A percentile compares a stretch with the other conserved stretches of the same genome.
Evolutionary conservation across 352 stramenopile genomes (phyloP).

Genomic region (Phytophthora ohioensis): DNA sequence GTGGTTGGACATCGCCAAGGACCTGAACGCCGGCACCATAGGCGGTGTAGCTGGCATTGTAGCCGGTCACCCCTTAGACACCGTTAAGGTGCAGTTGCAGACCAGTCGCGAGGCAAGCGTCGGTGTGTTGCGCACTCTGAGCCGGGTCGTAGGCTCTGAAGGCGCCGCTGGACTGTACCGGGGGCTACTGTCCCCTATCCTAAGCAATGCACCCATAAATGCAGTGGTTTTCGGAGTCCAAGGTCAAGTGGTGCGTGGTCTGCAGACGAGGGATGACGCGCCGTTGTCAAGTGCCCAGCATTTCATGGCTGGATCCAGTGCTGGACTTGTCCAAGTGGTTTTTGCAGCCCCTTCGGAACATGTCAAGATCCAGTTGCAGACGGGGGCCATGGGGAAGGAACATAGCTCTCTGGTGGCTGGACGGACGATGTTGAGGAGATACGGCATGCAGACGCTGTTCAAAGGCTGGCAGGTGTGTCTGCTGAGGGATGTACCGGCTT

Average conservation of each 20-base stretch:
- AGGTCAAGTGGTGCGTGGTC: constrained; percentile 54
- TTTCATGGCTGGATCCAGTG: constrained; percentile 64
- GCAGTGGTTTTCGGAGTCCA: constrained; percentile 86
- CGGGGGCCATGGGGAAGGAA: constrained; percentile 54
- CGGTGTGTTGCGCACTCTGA: constrained; percentile 60
- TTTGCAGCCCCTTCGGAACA: constrained; percentile 81
- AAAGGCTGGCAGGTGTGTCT: constrained; percentile 76
- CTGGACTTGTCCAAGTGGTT: constrained; percentile 72
- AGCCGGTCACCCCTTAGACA: constrained; percentile 85
- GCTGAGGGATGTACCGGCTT: constrained; percentile 80
- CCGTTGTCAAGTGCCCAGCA: constrained; percentile 54
- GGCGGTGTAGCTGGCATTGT: constrained; percentile 82
- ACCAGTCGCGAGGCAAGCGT: constrained; percentile 44
- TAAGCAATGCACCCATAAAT: constrained; percentile 89
- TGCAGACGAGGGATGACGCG: constrained; percentile 40
- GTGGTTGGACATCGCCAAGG: constrained; percentile 85
- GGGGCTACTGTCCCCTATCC: constrained; percentile 76
- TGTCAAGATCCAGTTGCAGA: constrained; percentile 88
- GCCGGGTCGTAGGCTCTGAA: constrained; percentile 62
- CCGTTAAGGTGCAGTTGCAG: constrained; percentile 88
- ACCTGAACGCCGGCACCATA: constrained; percentile 87
- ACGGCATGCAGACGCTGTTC: constrained; percentile 63
- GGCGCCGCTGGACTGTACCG: constrained; percentile 78
- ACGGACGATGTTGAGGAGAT: constrained; percentile 43
- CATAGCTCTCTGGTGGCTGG: constrained; percentile 66